A percentile compares a stretch with the other conserved stretches of the same genome.
Evolutionary conservation across 495 filamentous ascomycete species (phyloP).

Genomic region (Evansstolkia leycettana): DNA sequence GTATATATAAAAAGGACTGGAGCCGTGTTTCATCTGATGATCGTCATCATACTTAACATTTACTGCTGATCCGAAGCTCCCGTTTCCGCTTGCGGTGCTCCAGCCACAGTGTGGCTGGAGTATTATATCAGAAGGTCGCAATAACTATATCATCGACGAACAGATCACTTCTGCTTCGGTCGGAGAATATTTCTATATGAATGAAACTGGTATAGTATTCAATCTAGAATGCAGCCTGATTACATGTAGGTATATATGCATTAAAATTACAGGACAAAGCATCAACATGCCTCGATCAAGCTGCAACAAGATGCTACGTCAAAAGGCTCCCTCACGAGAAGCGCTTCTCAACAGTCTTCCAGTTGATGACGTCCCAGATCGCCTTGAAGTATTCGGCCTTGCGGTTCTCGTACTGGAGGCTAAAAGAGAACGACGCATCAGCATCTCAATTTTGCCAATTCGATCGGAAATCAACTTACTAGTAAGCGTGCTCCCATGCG

Average conservation of each 20-base stretch:
- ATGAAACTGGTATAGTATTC: no score
- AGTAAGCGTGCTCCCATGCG: slow-evolving; percentile 91
- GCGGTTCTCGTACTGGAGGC: slow-evolving; percentile 94
- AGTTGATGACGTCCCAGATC: slow-evolving; percentile 97
- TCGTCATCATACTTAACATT: no score
- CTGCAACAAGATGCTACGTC: not conserved
- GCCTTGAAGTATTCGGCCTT: slow-evolving; percentile 97
- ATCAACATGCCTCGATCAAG: not conserved
- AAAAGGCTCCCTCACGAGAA: slow-evolving; percentile 41
- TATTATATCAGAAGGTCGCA: no score
- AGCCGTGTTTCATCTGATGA: no score
- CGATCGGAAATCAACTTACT: slow-evolving; percentile 30
- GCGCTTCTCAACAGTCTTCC: slow-evolving; percentile 85
- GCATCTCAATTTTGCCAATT: slow-evolving; percentile 10
- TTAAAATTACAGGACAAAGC: no score
- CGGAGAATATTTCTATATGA: no score
- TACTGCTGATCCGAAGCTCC: not conserved
- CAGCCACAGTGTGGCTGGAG: no score
- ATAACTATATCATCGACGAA: no score
- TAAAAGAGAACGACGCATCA: slow-evolving; percentile 28
- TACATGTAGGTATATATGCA: not conserved
- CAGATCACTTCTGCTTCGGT: no score
- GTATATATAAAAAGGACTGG: no score
- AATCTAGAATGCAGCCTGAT: no score
- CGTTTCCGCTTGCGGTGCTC: no score